Evolutionary conservation across 306 rosid genomes (phyloP).

Genomic region (Argentina anserina): DNA sequence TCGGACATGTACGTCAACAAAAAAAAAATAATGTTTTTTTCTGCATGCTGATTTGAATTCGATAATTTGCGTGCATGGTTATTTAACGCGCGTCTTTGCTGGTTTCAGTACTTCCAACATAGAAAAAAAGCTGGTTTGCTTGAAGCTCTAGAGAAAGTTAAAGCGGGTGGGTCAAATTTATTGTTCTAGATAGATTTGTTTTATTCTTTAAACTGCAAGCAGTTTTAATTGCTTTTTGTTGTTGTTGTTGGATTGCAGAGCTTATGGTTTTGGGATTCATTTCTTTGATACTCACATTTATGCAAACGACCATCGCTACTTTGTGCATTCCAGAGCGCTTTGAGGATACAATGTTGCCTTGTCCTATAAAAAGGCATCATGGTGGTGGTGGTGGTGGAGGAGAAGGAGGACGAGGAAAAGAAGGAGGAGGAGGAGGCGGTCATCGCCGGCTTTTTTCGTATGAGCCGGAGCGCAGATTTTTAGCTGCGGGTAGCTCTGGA

Average conservation of each 20-base stretch:
- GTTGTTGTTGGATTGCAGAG: slow-evolving; percentile 46
- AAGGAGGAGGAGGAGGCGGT: slow-evolving; percentile 8
- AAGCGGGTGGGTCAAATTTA: slow-evolving; percentile 46
- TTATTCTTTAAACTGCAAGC: neutral
- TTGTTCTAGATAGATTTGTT: neutral
- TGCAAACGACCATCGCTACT: slow-evolving; percentile 61
- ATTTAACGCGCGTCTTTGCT: neutral
- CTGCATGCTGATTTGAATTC: neutral
- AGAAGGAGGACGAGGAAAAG: neutral
- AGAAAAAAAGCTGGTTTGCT: slow-evolving; percentile 60
- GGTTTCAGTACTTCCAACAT: slow-evolving; percentile 51
- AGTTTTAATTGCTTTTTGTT: neutral
- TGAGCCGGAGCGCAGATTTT: slow-evolving; percentile 48
- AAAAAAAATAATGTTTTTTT: neutral
- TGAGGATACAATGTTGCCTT: slow-evolving; percentile 72
- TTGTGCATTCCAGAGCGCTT: slow-evolving; percentile 46
- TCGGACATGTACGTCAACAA: slow-evolving; percentile 47
- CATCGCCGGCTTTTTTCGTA: slow-evolving; percentile 64
- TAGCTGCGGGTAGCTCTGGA: slow-evolving; percentile 21
- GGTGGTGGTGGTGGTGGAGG: neutral
- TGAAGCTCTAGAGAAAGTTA: slow-evolving; percentile 91
- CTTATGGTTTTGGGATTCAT: slow-evolving; percentile 96
- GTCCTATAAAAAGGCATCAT: slow-evolving; percentile 24
- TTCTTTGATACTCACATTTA: slow-evolving; percentile 79
- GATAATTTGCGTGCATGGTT: neutral